Evolutionary conservation across 371 early-diverging fungal species (phyloP).

Genomic region (Actinomortierella wolfii): DNA sequence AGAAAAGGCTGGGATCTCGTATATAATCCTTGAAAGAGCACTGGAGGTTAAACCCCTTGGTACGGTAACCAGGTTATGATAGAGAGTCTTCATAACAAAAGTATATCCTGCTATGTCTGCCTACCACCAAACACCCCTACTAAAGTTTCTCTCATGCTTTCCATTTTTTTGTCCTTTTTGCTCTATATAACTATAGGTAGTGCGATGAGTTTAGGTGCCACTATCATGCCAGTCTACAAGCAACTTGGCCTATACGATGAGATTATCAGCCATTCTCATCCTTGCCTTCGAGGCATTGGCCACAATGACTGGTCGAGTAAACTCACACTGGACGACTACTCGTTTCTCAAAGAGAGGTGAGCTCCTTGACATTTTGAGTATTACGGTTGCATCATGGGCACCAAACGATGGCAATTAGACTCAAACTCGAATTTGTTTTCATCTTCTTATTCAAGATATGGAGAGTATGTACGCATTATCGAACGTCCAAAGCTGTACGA

Average conservation of each 20-base stretch:
- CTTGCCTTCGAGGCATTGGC: neutral
- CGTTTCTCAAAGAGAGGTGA: constrained; percentile 2
- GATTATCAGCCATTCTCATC: neutral
- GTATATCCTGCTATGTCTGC: no score
- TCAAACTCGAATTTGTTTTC: neutral
- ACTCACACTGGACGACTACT: neutral
- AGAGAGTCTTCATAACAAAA: no score
- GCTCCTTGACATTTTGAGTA: no score
- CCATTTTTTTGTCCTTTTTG: no score
- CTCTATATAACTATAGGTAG: no score
- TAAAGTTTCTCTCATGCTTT: no score
- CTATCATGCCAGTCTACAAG: neutral
- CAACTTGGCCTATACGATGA: constrained; percentile 4
- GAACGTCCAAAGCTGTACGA: neutral
- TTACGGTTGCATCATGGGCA: neutral
- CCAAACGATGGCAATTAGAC: neutral
- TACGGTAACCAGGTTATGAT: no score
- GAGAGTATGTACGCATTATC: neutral
- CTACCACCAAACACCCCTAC: no score
- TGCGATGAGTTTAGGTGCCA: constrained; percentile 4
- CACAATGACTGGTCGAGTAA: neutral
- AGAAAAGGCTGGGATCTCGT: no score
- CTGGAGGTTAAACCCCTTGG: no score
- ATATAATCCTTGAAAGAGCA: no score
- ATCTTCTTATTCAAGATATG: neutral